These are phyloP conservation scores for Candida frijolesensis DNA, from an alignment of 1,139 yeast genomes.

Conservation along the genomic window DNA sequence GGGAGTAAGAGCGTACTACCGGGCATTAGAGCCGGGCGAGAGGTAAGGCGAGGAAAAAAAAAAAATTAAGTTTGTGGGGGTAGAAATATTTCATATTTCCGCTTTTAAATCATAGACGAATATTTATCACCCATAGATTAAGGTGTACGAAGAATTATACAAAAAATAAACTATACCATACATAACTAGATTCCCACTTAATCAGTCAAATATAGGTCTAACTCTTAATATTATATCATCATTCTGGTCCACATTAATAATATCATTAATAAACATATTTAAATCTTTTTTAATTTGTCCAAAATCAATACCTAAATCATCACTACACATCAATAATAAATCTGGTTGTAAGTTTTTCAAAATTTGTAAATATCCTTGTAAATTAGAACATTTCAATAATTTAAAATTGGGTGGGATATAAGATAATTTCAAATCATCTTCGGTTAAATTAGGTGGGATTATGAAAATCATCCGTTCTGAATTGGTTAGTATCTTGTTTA, in stretches of 20 bases:
- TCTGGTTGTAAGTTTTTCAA: conserved; percentile 48
- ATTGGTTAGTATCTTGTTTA: conserved; percentile 40
- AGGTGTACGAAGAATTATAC: not conserved
- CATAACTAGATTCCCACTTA: not conserved
- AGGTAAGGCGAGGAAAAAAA: not conserved
- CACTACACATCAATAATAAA: conserved; percentile 43
- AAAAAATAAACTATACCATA: not conserved
- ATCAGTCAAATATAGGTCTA: conserved; percentile 24
- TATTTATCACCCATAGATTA: too few species aligned
- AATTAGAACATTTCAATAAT: conserved; percentile 42
- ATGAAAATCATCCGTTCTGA: conserved; percentile 47
- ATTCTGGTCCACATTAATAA: conserved; percentile 38
- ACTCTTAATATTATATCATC: conserved; percentile 32
- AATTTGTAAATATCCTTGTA: conserved; percentile 45
- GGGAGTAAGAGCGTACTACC: not conserved
- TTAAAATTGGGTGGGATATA: conserved; percentile 38
- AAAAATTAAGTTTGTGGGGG: not conserved
- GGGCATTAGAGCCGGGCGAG: too few species aligned
- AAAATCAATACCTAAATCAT: conserved; percentile 42
- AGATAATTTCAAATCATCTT: conserved; percentile 41
- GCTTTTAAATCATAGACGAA: not conserved
- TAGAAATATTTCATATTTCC: not conserved
- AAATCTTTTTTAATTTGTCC: conserved; percentile 38
- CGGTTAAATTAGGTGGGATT: conserved; percentile 47
- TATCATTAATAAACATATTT: conserved; percentile 40